phyloP scores from a whole-genome alignment of 495 filamentous ascomycete species.

The Aspergillus ellipticus region DNA sequence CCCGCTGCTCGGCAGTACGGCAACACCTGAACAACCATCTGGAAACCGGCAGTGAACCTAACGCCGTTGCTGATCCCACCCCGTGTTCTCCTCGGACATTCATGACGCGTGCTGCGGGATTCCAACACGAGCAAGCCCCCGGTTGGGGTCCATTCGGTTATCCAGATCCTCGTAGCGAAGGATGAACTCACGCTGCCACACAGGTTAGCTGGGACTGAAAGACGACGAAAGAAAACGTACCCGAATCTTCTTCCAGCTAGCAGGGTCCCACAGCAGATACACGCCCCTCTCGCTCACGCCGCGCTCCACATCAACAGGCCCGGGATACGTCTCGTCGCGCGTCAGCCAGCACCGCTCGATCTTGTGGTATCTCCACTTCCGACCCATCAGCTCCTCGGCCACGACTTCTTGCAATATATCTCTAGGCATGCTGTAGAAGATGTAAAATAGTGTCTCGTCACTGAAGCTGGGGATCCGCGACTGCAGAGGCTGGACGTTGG shows the following conservation, averaged over 20 bases:
- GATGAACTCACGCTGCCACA: constrained; percentile 67
- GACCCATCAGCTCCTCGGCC: constrained; percentile 72
- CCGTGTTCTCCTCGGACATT: constrained; percentile 19
- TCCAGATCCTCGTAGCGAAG: constrained; percentile 78
- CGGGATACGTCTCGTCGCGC: constrained; percentile 71
- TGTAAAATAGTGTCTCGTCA: constrained; percentile 89
- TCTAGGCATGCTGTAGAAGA: constrained; percentile 86
- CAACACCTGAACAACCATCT: constrained; percentile 26
- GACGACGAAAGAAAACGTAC: constrained; percentile 48
- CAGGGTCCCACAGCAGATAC: constrained; percentile 86
- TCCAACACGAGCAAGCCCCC: constrained; percentile 32
- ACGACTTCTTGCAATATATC: constrained; percentile 84
- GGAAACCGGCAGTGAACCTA: constrained; percentile 31
- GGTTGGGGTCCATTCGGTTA: constrained; percentile 45
- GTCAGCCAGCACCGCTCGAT: constrained; percentile 85
- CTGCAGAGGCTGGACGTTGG: constrained; percentile 77
- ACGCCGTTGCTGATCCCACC: constrained; percentile 34
- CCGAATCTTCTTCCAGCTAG: constrained; percentile 75
- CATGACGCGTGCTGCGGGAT: constrained; percentile 42
- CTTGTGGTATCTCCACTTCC: constrained; percentile 94
- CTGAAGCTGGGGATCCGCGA: constrained; percentile 77
- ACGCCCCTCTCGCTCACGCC: constrained; percentile 75
- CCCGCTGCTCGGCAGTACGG: constrained; percentile 25
- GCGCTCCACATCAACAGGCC: constrained; percentile 57
- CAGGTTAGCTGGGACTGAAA: constrained; percentile 8